Base-by-base conservation (phyloP, 2,329 filamentous ascomycete genomes). In the Microdochium bolleyi region DNA sequence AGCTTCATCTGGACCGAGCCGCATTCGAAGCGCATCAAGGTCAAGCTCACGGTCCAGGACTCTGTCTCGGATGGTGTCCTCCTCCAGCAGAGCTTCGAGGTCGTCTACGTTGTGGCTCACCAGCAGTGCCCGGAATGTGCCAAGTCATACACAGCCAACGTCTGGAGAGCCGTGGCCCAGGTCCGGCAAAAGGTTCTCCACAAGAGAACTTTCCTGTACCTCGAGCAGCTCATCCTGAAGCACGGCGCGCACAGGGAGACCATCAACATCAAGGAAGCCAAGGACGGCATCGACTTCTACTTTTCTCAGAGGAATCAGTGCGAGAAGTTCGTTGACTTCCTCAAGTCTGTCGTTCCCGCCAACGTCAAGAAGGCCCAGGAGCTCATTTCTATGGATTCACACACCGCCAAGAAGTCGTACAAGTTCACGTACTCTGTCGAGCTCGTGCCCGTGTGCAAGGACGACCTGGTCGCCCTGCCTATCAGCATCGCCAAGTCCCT, bases 1-100 rank as follows among this genome's bases (percentile, higher is more conserved):
- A 88, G 84, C 63, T 99, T 97, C 67, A 88, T 97, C 66, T 99
- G 94, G 94, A 99, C 94, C 1, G 94, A 99, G 71, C 92, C 94
- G 11, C 94, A 99, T 73, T 96, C 92, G 62, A 80, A 90, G 65
- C 80, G 94, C 67, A 80, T 97, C 58, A 95, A 92, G 73, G 85
- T 97, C 69, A 96, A 96, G 76, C 86, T 99, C 69, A 97, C 94
- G 1, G 86, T 97, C 49, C 94, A 97, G 65, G 81, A 84, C 55
- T 71, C 77, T 22, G 80, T 85, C 2, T 78, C 79, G 51, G 81
- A 83, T 52, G 82, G 82, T 24, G 77, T 84, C 48, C 69, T 86
- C 53, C 75, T 99, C 62, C 94, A 99, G 71, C 94, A 99, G 72
- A 87, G 84, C 50, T 96, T 99, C 67, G 92, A 97, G 73, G 91